These are phyloP conservation scores for Erysiphe neolycopersici DNA, from an alignment of 2,329 filamentous ascomycete species.

Conservation along the genomic window DNA sequence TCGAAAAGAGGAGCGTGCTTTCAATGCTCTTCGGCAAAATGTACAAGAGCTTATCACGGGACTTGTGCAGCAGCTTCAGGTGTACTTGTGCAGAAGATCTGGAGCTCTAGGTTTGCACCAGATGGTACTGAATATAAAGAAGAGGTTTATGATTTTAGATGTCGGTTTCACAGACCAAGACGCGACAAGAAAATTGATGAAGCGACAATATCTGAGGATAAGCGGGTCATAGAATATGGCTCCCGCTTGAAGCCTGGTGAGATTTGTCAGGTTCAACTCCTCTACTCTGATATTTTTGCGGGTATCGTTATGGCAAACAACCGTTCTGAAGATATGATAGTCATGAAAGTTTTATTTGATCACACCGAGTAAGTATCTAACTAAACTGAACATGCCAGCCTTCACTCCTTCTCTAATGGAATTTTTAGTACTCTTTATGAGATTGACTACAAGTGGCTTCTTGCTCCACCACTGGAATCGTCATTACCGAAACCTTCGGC, in stretches of 20 bases:
- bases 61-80: slow-evolving; percentile 84
- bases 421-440: slow-evolving; percentile 40
- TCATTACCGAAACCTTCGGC: slow-evolving; percentile 48
- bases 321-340: slow-evolving; percentile 41
- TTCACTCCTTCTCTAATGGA: too few relatives aligned
- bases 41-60: slow-evolving; percentile 75
- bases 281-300: slow-evolving; percentile 69
- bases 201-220: slow-evolving; percentile 41
- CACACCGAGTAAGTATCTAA: neutral
- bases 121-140: slow-evolving; percentile 84
- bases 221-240: slow-evolving; percentile 41
- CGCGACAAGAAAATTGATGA: slow-evolving; percentile 50
- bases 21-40: slow-evolving; percentile 89
- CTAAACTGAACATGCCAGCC: too few relatives aligned
- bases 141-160: slow-evolving; percentile 77
- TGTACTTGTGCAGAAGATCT: slow-evolving; percentile 68
- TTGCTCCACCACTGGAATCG: slow-evolving; percentile 43
- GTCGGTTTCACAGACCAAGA: slow-evolving; percentile 78
- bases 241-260: slow-evolving; percentile 42
- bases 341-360: slow-evolving; percentile 35
- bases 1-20: slow-evolving; percentile 91
- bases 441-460: slow-evolving; percentile 62
- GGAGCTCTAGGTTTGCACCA: slow-evolving; percentile 65
- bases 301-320: slow-evolving; percentile 70
- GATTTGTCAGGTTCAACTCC: slow-evolving; percentile 65